Evolutionary conservation across 148 eudicot genomes (phyloP).

Genomic region (Agrostemma githago): DNA sequence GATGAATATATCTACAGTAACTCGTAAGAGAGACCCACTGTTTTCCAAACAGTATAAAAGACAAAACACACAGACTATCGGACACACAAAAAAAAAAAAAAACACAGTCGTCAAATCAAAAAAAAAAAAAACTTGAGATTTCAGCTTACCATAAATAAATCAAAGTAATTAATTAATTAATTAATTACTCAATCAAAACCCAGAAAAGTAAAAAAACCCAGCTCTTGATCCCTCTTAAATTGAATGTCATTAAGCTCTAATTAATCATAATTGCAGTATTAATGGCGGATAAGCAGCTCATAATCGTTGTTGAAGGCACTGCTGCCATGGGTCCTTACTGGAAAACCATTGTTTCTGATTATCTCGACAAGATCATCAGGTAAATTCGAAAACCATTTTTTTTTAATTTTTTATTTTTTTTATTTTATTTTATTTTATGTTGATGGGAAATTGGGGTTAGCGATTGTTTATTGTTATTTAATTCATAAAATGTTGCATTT

Average conservation of each 20-base stretch:
- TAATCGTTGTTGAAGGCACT: slow-evolving; percentile 35
- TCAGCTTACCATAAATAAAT: too few relatives aligned
- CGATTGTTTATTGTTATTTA: neutral
- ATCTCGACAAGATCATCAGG: slow-evolving; percentile 34
- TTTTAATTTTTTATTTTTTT: neutral
- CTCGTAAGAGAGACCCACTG: too few relatives aligned
- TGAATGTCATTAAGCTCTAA: neutral
- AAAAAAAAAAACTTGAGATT: too few relatives aligned
- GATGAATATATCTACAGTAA: too few relatives aligned
- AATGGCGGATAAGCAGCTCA: slow-evolving; percentile 35
- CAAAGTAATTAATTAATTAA: too few relatives aligned
- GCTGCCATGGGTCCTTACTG: slow-evolving; percentile 35
- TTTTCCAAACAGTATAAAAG: neutral
- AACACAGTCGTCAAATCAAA: neutral
- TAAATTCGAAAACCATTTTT: neutral
- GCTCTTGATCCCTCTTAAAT: neutral
- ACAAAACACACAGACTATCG: neutral
- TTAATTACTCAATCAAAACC: neutral
- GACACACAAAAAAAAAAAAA: too few relatives aligned
- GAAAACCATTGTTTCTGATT: slow-evolving; percentile 32
- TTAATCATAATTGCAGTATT: neutral
- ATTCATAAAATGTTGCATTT: neutral
- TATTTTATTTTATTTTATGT: neutral
- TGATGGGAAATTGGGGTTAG: neutral
- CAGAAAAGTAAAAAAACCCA: neutral